Base-by-base conservation (phyloP, 1,139 yeast species). In the Scheffersomyces insectosa region DNA sequence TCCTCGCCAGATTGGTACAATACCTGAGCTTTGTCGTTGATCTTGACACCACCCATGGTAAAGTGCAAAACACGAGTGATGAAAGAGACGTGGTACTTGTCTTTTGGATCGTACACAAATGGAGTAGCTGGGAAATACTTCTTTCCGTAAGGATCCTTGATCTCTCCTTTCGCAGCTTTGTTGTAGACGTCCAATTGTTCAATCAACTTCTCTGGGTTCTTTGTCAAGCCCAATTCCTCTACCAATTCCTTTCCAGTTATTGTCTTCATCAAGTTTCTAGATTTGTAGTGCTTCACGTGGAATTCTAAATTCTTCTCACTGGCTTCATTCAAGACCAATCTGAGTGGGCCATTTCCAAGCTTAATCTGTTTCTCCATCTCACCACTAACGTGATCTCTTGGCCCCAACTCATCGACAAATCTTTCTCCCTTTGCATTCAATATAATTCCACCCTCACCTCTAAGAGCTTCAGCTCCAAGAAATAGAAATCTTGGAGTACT, bases 41-140 rank as follows among this genome's bases (percentile, higher is more conserved):
- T 83, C 58, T 80, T 80, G 29, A 85, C 83, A 36, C 96, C 95
- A 30, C 96, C 95, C 90, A 87, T 85, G 7, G 95, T 86, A 66
- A 86, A 88, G 60, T 88, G 96, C 33, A 88, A 79, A 2, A 87
- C 95, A 33, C 95, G 81, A 2, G 93, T 85, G 38, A 85, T 76
- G 49, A 68, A 75, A 1, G 85, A 79, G 27, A 78, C 80, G 54
- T 77, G 78, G 51, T 68, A 74, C 16, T 56, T 59, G 5, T 63
- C 65, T 28, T 60, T 50, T 3, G 54, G 45, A 9, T 56, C 49
- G 45, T 60, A 70, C 62, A 61, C 63, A 42, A 75, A 66, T 7
- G 82, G 83, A 5, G 79, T 68, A 33, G 75, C 74, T 27, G 81
- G 79, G 62, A 76, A 80, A 49, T 58, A 79, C 46, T 68, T 64